Base-by-base conservation (phyloP, 1,284 basidiomycete genomes). In the Leccinum solheimii region DNA sequence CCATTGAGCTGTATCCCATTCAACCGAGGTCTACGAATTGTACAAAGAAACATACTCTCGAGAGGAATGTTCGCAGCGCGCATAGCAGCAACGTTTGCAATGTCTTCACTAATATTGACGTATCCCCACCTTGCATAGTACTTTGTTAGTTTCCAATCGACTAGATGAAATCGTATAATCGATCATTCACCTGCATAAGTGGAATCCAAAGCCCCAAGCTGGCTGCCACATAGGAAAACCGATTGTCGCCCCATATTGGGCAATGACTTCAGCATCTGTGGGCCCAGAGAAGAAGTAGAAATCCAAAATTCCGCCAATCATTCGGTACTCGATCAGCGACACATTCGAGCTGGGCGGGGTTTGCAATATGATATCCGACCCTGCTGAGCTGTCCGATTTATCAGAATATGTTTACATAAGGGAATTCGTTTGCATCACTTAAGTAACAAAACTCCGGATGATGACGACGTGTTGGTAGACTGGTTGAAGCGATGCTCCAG, bases 271-370 rank as follows among this genome's bases (percentile, higher is more conserved):
- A 38, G 79, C 77, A n/a, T 87, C 85, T 16, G 78, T 79, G 0
- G 87, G 86, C 1, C 91, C 90, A 38, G 86, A 83, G 68, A 89
- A 81, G 72, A 91, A 90, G 76, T 89, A 88, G 55, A 89, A 82
- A 68, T 89, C 86, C 38, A 90, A 74, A 2, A 83, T 83, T 13
- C 90, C 88, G 19, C 88, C 86, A 57, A 89, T 74, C 70, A 83
- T 75, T 54, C 87, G 80, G 68, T 88, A 90, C 65, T 88, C 79
- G 30, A 90, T 78, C n/a, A 88, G 74, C 3, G 85, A 88, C 3
- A 78, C 76, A 9, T 77, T 74, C 1, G 82, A 81, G 48, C 67
- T 66, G 0, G 80, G 74, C 1, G 86, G 86, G 0, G 86, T 87
- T 52, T 82, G 76, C 53, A 90, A 79, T 21, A 88, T 71, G 59